Evolutionary conservation across 2,329 filamentous ascomycete species (phyloP), one percentile per base, ranked within the genome.

Genomic region (Talaromyces verruculosus): DNA sequence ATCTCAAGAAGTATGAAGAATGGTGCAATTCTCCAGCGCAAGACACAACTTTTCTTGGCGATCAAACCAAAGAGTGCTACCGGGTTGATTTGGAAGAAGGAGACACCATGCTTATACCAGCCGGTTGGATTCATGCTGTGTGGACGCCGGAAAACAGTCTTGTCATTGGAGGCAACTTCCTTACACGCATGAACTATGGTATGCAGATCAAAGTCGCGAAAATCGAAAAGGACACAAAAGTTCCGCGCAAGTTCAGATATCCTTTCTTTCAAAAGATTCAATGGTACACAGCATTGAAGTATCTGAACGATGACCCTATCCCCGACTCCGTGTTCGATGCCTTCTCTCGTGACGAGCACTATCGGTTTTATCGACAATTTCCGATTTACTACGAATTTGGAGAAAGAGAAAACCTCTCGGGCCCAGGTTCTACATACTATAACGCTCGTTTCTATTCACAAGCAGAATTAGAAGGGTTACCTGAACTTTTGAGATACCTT

Each of bases 111-210:
- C 79, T 90, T 51, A 90, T 90, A 68, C 88, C 88, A 4, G 89
- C 88, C 39, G 88, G 88, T 22, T 90, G 88, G 88, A 90, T 90
- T 62, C 88, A 90, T 72, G 88, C 88, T 28, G 88, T 90, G 7
- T 89, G 88, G 86, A 90, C 88, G 10, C 88, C 88, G 0, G 84
- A 87, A 70, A 87, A 90, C 71, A 90, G 88, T 71, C 77, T 90
- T 59, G 88, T 90, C 33, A 89, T 90, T 67, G 88, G 88, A n/a
- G 88, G 88, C 61, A 90, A 90, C 71, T 90, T 90, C 71, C 78
- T 90, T 53, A 90, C 87, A 5, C 80, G 85, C 64, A 81, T 89
- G 74, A 87, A 89, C 66, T 89, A 87, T 72, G 84, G 84, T 65
- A 88, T 88, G 81, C 88, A 90, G 73, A 85, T 90, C 72, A 85